Evolutionary conservation across 805 yeast species (phyloP).

Genomic region (Schizosaccharomyces octosporus): DNA sequence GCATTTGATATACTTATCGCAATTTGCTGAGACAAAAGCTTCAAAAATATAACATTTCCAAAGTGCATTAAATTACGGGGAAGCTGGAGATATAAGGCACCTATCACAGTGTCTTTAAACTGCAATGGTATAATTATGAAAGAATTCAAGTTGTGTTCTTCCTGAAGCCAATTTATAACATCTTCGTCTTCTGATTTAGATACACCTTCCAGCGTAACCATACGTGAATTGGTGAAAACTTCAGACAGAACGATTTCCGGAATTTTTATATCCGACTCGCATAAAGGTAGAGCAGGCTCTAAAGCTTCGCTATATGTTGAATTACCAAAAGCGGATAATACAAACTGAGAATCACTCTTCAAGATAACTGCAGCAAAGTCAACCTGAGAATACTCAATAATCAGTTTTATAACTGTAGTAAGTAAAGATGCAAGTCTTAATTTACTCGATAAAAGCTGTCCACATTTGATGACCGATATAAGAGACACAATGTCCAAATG

Average conservation of each 20-base stretch:
- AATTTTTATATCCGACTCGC: neutral
- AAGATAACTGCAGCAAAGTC: constrained; percentile 6
- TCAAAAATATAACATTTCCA: constrained; percentile 8
- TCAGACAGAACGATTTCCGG: neutral
- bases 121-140: constrained; percentile 7
- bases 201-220: neutral
- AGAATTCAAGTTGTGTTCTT: constrained; percentile 6
- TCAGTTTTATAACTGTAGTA: constrained; percentile 8
- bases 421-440: constrained; percentile 7
- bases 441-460: constrained; percentile 9
- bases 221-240: neutral
- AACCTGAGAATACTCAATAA: constrained; percentile 8
- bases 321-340: constrained; percentile 8
- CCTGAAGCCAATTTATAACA: constrained; percentile 5
- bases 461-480: constrained; percentile 8
- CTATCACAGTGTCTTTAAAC: constrained; percentile 6
- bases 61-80: constrained; percentile 7
- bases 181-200: neutral
- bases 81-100: constrained; percentile 8
- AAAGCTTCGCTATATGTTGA: constrained; percentile 4
- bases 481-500: constrained; percentile 9
- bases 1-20: constrained; percentile 10
- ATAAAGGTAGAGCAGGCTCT: neutral
- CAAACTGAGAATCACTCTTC: constrained; percentile 4
- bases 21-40: constrained; percentile 9